Evolutionary conservation across 2,329 filamentous ascomycete species (phyloP).

Genomic region (Hawksworthiomyces lignivorus): DNA sequence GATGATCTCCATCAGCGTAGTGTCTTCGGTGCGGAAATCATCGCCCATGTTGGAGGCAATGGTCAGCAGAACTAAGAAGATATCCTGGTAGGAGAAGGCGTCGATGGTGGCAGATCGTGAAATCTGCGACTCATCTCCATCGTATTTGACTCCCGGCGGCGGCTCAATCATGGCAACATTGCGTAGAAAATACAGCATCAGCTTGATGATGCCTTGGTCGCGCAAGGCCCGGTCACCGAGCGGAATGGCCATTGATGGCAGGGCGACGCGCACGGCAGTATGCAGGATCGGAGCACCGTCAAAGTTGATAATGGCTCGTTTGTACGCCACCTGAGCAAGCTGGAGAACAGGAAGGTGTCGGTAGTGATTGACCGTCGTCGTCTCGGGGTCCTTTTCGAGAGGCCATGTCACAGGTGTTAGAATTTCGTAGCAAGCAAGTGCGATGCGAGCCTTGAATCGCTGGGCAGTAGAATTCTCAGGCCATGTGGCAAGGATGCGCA

Average conservation of each 20-base stretch:
- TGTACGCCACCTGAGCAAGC: slow-evolving; percentile 82
- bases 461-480: slow-evolving; percentile 63
- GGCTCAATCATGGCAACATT: slow-evolving; percentile 82
- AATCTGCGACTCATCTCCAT: slow-evolving; percentile 84
- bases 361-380: slow-evolving; percentile 89
- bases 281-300: slow-evolving; percentile 71
- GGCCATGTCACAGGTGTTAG: slow-evolving; percentile 94
- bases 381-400: slow-evolving; percentile 66
- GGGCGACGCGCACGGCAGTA: slow-evolving; percentile 68
- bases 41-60: slow-evolving; percentile 89
- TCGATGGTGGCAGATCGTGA: slow-evolving; percentile 83
- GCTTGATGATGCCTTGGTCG: slow-evolving; percentile 87
- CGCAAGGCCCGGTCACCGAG: slow-evolving; percentile 67
- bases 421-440: slow-evolving; percentile 80
- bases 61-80: slow-evolving; percentile 77
- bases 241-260: slow-evolving; percentile 77
- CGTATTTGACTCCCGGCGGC: slow-evolving; percentile 62
- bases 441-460: slow-evolving; percentile 69
- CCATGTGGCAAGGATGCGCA: slow-evolving; percentile 83
- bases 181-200: slow-evolving; percentile 80
- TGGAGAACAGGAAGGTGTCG: slow-evolving; percentile 85
- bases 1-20: slow-evolving; percentile 81
- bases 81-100: slow-evolving; percentile 83
- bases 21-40: slow-evolving; percentile 83
- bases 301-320: slow-evolving; percentile 78